Evolutionary conservation across 495 filamentous ascomycete genomes (phyloP).

Genomic region (Xylaria telfairii): DNA sequence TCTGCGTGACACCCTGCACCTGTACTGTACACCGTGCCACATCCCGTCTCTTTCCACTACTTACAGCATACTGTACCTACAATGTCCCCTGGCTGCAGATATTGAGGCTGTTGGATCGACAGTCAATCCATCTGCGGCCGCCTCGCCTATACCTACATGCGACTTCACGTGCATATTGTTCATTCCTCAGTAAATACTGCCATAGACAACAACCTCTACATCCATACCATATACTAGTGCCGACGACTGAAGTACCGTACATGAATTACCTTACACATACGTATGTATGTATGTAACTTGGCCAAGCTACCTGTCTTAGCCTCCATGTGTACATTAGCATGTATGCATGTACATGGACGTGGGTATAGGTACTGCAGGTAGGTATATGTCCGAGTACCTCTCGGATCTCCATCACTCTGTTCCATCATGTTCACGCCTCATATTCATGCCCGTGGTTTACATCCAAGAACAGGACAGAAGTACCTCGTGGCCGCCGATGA

Average conservation of each 20-base stretch:
- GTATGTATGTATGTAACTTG: not conserved
- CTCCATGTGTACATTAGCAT: not conserved
- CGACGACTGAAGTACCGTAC: conserved; percentile 10
- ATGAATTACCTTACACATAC: not conserved
- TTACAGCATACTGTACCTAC: not conserved
- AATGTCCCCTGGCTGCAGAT: conserved; percentile 22
- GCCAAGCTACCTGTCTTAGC: not conserved
- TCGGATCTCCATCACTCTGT: not conserved
- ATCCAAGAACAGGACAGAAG: not conserved
- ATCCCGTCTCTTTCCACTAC: not conserved
- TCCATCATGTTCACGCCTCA: conserved; percentile 10
- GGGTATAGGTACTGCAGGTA: not conserved
- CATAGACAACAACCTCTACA: not conserved
- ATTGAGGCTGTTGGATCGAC: conserved; percentile 26
- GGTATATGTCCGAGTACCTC: not conserved
- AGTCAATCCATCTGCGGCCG: conserved; percentile 19
- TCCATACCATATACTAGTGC: not conserved
- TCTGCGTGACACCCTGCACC: conserved; percentile 11
- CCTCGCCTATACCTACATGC: conserved; percentile 15
- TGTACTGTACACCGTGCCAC: conserved; percentile 10
- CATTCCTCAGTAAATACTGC: not conserved
- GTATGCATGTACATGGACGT: not conserved
- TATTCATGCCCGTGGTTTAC: not conserved
- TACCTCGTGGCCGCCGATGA: conserved; percentile 8
- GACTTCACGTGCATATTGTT: not conserved